Evolutionary conservation across 2,329 filamentous ascomycete genomes (phyloP), one percentile per base, ranked within the genome.

Genomic region (Basipetospora sp.): DNA sequence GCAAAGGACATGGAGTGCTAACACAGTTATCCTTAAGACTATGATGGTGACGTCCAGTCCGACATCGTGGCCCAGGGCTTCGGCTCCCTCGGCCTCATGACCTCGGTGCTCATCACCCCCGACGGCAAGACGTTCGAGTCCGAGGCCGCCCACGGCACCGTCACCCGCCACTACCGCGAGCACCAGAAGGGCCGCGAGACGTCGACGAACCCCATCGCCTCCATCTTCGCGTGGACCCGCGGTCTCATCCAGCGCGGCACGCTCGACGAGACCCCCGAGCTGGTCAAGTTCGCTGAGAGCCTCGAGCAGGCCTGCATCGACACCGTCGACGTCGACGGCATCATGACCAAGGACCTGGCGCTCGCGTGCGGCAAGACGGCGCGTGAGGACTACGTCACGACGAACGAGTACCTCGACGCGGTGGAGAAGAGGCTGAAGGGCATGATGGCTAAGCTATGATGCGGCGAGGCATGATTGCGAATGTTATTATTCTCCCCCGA

Each of bases 261-360:
- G 65, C 76, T 98, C 47, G 90, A 98, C 62, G 67, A 75, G 38
- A 94, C 86, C n/a, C 87, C 87, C 20, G 87, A 94, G 48, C 69
- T 98, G 19, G 76, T 94, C 42, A 73, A 82, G 36, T 98, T 94
- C 53, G 90, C 88, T 42, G 83, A 96, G 67, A 74, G 71, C 54
- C 74, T 98, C 39, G 90, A 98, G 72, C 71, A 82, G 60, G 90
- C 90, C 27, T 94, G 90, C 59, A 70, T 94, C 42, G 86, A 96
- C 59, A 88, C 88, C 18, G 90, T 98, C 48, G 83, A 96, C 57
- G 61, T 82, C 42, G 88, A 96, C 55, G 83, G 83, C 45, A 81
- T 96, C 66, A 98, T 96, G 90, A 98, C 90, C 60, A 98, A 98
- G 77, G 90, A 98, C 62, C 65, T 98, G 50, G 90, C 90, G n/a